phyloP scores from a whole-genome alignment of 805 yeast species.

The Yamadazyma takamatsuzukensis region DNA sequence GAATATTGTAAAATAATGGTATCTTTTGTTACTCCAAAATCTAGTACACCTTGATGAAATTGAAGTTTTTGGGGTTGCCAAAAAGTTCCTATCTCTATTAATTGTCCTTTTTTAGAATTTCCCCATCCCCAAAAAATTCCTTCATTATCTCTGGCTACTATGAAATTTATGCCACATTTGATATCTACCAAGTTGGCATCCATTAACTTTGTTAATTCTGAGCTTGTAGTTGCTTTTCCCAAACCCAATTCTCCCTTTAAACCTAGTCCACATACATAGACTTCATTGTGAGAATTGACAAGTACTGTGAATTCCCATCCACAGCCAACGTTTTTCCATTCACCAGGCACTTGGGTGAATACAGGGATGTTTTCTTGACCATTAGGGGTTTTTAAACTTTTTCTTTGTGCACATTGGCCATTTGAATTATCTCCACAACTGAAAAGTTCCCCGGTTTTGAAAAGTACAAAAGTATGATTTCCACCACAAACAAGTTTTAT shows the following conservation, averaged over 20 bases:
- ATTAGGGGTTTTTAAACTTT: no score
- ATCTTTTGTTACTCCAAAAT: conserved; percentile 20
- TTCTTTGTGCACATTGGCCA: conserved; percentile 47
- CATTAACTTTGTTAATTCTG: conserved; percentile 10
- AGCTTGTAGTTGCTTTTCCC: conserved; percentile 16
- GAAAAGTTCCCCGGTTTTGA: conserved; percentile 49
- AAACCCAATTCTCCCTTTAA: conserved; percentile 71
- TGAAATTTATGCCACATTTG: conserved; percentile 34
- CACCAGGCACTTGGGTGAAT: conserved; percentile 9
- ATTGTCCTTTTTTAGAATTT: conserved; percentile 58
- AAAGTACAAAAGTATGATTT: conserved; percentile 70
- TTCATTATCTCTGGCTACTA: conserved; percentile 33
- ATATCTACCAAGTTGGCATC: conserved; percentile 6
- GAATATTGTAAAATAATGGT: conserved; percentile 3
- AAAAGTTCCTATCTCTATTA: conserved; percentile 16
- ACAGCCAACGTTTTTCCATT: conserved; percentile 51
- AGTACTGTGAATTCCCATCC: conserved; percentile 80
- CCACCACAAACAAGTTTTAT: conserved; percentile 70
- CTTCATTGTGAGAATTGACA: conserved; percentile 32
- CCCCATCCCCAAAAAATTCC: conserved; percentile 67
- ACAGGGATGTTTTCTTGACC: not conserved
- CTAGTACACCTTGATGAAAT: conserved; percentile 1
- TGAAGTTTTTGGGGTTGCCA: conserved; percentile 4
- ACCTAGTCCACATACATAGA: conserved; percentile 63
- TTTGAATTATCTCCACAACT: conserved; percentile 56